A percentile compares a stretch with the other conserved stretches of the same genome.
These are phyloP conservation scores for Chalaropsis ovoidea DNA, from an alignment of 2,329 filamentous ascomycete species.

Conservation along the genomic window DNA sequence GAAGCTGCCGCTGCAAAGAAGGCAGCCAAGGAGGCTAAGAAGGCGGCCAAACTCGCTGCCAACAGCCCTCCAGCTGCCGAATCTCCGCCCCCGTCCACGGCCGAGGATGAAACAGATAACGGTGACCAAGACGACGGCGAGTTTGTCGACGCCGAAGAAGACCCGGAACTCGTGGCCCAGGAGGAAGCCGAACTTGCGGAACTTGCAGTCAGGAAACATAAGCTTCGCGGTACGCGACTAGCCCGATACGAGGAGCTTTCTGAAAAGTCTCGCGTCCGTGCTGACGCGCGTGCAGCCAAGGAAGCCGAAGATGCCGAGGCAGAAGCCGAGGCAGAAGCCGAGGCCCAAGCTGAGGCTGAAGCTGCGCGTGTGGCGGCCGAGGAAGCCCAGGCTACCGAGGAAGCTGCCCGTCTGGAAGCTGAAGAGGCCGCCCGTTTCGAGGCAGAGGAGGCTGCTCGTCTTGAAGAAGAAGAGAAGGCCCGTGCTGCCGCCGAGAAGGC, in stretches of 20 bases:
- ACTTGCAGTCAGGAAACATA: constrained; percentile 30
- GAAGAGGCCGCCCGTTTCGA: neutral
- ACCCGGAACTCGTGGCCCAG: constrained; percentile 28
- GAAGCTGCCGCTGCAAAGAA: constrained; percentile 29
- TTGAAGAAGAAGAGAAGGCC: constrained; percentile 15
- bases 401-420: neutral
- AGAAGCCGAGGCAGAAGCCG: constrained; percentile 29
- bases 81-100: neutral
- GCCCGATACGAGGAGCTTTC: constrained; percentile 17
- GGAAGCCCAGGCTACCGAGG: constrained; percentile 27
- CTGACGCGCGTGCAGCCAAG: constrained; percentile 29
- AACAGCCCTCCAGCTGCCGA: constrained; percentile 26
- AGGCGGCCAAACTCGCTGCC: constrained; percentile 30
- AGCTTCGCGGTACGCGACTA: constrained; percentile 1
- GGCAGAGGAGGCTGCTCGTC: constrained; percentile 1
- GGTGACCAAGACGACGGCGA: constrained; percentile 14
- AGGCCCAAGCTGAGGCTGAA: too few species aligned
- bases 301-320: constrained; percentile 26
- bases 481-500: constrained; percentile 10
- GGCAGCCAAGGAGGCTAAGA: constrained; percentile 34
- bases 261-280: constrained; percentile 16
- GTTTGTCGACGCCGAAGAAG: constrained; percentile 22
- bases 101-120: constrained; percentile 5
- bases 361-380: constrained; percentile 32
- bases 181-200: constrained; percentile 34